Evolutionary conservation across 805 yeast genomes (phyloP).

Genomic region (Nakazawaea peltata): DNA sequence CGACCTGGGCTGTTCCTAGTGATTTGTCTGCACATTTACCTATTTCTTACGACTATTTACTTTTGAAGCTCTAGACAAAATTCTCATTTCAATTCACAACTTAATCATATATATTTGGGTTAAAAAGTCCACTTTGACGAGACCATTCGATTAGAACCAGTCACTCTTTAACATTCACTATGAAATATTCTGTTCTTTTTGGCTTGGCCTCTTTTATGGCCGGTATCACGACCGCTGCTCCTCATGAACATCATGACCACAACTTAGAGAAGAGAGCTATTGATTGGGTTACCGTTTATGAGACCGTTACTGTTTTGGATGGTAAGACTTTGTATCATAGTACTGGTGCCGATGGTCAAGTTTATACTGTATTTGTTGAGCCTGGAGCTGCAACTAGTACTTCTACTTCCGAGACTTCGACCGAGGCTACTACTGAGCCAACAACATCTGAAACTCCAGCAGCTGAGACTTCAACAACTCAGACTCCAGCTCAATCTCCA

Average conservation of each 20-base stretch:
- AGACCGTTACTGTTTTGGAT: conserved; percentile 6
- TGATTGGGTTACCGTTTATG: conserved; percentile 1
- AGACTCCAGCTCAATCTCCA: too few species aligned
- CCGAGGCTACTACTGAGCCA: conserved; percentile 14
- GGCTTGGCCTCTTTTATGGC: conserved; percentile 1
- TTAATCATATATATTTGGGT: too few species aligned
- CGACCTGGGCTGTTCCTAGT: too few species aligned
- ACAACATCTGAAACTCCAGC: not conserved
- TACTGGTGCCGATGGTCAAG: not conserved
- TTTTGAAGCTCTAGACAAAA: too few species aligned
- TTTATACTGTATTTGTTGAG: not conserved
- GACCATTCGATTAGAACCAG: too few species aligned
- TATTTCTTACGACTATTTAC: too few species aligned
- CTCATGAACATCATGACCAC: not conserved
- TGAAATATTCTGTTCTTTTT: not conserved
- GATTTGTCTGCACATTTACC: too few species aligned
- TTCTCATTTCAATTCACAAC: too few species aligned
- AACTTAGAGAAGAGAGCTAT: conserved; percentile 4
- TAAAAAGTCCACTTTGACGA: too few species aligned
- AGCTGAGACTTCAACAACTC: not conserved
- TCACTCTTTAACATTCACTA: too few species aligned
- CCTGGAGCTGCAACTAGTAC: conserved; percentile 8
- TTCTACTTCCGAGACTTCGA: conserved; percentile 9
- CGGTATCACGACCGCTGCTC: conserved; percentile 1
- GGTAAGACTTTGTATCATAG: conserved; percentile 4